Percentiles rank a stretch among this genome's conserved stretches.
Conservation (phyloP, 2,329 filamentous ascomycete genomes). For the Apiospora marii region DNA sequence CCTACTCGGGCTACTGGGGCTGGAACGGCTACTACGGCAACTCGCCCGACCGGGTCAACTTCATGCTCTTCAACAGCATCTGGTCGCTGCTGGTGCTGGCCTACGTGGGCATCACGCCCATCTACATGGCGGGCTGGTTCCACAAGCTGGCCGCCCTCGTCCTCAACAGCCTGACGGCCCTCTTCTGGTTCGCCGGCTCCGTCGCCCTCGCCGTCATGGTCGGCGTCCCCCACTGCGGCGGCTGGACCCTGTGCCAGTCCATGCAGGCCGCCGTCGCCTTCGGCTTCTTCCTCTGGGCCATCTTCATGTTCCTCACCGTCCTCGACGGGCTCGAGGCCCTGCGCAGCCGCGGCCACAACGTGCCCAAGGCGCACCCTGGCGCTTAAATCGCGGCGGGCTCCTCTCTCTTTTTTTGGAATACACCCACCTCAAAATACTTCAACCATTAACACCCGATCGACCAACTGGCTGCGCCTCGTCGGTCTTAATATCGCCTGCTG, state of each 20-base stretch:
- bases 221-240: slow-evolving; percentile 61
- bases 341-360: slow-evolving; percentile 49
- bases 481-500: background rate
- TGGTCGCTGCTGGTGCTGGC: slow-evolving; percentile 78
- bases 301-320: slow-evolving; percentile 56
- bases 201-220: slow-evolving; percentile 76
- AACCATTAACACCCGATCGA: background rate
- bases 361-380: slow-evolving; percentile 36
- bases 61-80: slow-evolving; percentile 80
- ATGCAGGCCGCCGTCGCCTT: slow-evolving; percentile 61
- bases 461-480: background rate
- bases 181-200: slow-evolving; percentile 92
- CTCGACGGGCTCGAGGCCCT: slow-evolving; percentile 55
- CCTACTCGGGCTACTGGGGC: slow-evolving; percentile 48
- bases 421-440: background rate
- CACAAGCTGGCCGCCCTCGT: slow-evolving; percentile 71
- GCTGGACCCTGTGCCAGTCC: slow-evolving; percentile 58
- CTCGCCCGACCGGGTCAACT: slow-evolving; percentile 69
- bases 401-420: background rate
- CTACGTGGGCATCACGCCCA: slow-evolving; percentile 74
- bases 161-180: slow-evolving; percentile 75
- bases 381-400: slow-evolving; percentile 30
- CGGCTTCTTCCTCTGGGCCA: slow-evolving; percentile 69
- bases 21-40: slow-evolving; percentile 33
- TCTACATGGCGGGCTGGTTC: slow-evolving; percentile 66